Evolutionary conservation across 2,329 filamentous ascomycete species (phyloP).

Genomic region (Hypoxylon sp.): DNA sequence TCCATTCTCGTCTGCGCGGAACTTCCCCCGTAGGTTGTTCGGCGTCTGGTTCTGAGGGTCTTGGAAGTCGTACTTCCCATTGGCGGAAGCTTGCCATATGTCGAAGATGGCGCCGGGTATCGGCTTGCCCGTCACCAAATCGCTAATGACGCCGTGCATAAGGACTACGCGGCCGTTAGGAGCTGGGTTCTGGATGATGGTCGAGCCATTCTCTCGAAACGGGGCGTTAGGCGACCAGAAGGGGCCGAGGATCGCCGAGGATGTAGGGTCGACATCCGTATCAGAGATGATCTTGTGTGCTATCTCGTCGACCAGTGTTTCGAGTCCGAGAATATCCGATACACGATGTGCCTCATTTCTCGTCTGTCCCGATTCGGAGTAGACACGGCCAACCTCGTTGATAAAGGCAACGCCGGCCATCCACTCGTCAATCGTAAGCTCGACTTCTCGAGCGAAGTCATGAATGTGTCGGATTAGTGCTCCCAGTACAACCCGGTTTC

Average conservation of each 20-base stretch:
- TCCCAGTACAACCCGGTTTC: slow-evolving; percentile 74
- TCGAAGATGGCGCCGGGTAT: slow-evolving; percentile 80
- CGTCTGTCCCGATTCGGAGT: slow-evolving; percentile 68
- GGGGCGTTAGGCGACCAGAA: slow-evolving; percentile 84
- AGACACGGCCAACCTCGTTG: slow-evolving; percentile 79
- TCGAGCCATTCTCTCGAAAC: slow-evolving; percentile 76
- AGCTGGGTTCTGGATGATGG: slow-evolving; percentile 74
- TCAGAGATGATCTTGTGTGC: slow-evolving; percentile 75
- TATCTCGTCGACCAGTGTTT: slow-evolving; percentile 79
- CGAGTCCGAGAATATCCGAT: slow-evolving; percentile 80
- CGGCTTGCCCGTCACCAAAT: slow-evolving; percentile 63
- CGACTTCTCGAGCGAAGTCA: slow-evolving; percentile 83
- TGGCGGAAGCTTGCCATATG: slow-evolving; percentile 83
- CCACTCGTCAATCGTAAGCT: slow-evolving; percentile 84
- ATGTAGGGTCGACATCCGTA: slow-evolving; percentile 75
- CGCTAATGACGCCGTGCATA: slow-evolving; percentile 78
- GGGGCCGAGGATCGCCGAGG: slow-evolving; percentile 81
- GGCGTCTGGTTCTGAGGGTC: slow-evolving; percentile 78
- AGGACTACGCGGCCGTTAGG: slow-evolving; percentile 72
- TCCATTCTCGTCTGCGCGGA: slow-evolving; percentile 78
- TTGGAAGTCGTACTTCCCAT: slow-evolving; percentile 83
- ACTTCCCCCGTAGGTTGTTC: slow-evolving; percentile 84
- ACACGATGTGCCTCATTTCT: slow-evolving; percentile 82
- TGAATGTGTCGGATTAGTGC: slow-evolving; percentile 80
- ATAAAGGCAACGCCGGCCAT: slow-evolving; percentile 81